Evolutionary conservation across 768 basidiomycete genomes (phyloP), one percentile per base, ranked within the genome.

Genomic region (Auricularia cornea): DNA sequence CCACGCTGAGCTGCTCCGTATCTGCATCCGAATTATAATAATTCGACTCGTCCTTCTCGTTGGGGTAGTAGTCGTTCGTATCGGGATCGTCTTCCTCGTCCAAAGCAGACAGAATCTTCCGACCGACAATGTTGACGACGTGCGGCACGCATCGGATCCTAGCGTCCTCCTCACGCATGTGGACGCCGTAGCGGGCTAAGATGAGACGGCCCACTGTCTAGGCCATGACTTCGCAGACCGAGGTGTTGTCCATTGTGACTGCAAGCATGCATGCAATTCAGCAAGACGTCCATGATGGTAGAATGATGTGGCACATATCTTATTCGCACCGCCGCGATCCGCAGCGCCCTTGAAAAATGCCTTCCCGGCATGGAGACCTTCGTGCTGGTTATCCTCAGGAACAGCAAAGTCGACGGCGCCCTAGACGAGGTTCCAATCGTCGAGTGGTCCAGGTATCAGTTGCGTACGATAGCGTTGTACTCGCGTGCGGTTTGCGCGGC

Each of bases 61-160:
- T 48, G 2, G 66, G 3, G 62, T 71, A 77, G 23, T 70, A 72
- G 62, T 78, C 74, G 0, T 33, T 59, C 1, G 61, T 33, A 8
- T 72, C 72, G 1, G 71, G 71, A 40, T 72, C 68, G 14, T 68
- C 66, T 0, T 67, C 73, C 64, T 76, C 72, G 6, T 61, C 61
- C 0, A 74, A 60, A 0, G 23, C 41, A 23, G 56, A 28, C 0
- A 77, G 67, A 12, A 76, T 62, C 26, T 70, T 70, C 63, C 77
- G 77, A 12, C 76, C 75, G 11, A 76, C 71, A n/a, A 78, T 71
- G 57, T 77, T 77, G 41, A 76, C 67, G 26, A 76, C 72, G 60
- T 77, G 76, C 2, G 68, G 67, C 1, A 76, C 61, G 60, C 76
- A 77, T 2, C 69, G 73, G n/a, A 77, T 74, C 28, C 77, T 76